Percentiles rank a stretch among this genome's conserved stretches.
Evolutionary conservation across 2,329 filamentous ascomycete genomes (phyloP).

Genomic region (Talaromyces sp.): DNA sequence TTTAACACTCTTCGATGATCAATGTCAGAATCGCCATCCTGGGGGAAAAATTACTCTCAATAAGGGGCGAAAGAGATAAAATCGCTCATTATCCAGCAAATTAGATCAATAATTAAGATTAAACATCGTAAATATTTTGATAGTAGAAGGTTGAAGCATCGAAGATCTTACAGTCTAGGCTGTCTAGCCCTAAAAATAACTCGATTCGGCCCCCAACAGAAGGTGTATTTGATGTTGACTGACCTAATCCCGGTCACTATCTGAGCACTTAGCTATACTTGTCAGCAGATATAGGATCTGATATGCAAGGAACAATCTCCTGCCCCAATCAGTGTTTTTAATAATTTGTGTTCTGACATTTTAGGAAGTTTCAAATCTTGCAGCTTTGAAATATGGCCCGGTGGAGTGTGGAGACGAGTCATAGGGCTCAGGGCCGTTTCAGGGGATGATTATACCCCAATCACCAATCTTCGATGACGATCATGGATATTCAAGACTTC

Average conservation of each 20-base stretch:
- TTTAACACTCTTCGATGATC: background rate
- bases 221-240: background rate
- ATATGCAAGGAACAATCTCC: background rate
- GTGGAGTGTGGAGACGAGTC: background rate
- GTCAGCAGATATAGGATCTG: background rate
- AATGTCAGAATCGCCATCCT: background rate
- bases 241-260: background rate
- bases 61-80: background rate
- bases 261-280: background rate
- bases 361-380: background rate
- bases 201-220: background rate
- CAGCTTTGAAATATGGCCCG: background rate
- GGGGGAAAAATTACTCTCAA: background rate
- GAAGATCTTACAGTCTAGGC: background rate
- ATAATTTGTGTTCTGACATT: background rate
- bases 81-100: background rate
- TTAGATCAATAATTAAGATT: background rate
- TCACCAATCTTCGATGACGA: background rate
- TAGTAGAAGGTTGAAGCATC: background rate
- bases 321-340: background rate
- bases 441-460: background rate
- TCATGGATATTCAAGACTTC: background rate
- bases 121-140: background rate
- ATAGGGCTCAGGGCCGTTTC: background rate
- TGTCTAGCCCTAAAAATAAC: background rate